Evolutionary conservation across 1,284 basidiomycete genomes (phyloP).

Genomic region (Rhizoctonia solani): DNA sequence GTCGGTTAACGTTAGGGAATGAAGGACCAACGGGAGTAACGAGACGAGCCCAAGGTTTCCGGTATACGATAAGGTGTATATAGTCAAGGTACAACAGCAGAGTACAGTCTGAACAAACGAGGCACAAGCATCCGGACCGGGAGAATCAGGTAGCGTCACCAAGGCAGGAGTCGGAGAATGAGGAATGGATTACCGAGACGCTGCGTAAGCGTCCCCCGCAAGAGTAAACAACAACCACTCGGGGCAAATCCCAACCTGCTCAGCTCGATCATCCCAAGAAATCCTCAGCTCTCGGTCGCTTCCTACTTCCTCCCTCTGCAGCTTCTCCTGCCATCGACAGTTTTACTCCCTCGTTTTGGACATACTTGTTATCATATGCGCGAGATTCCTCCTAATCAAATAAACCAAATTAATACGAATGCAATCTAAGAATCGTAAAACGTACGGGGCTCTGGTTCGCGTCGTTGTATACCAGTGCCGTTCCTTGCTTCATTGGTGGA

Average conservation of each 20-base stretch:
- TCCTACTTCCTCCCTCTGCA: conserved; percentile 28
- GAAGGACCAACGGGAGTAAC: no score
- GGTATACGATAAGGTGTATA: no score
- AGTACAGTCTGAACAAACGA: no score
- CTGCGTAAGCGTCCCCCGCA: no score
- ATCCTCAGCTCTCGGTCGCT: conserved; percentile 38
- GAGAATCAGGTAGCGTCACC: no score
- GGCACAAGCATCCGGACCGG: no score
- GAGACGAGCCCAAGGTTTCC: no score
- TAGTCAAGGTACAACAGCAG: no score
- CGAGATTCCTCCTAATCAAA: conserved; percentile 34
- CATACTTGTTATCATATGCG: conserved; percentile 33
- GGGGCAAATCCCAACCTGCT: not conserved
- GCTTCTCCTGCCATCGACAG: not conserved
- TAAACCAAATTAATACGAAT: not conserved
- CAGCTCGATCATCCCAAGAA: conserved; percentile 17
- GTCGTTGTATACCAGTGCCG: conserved; percentile 35
- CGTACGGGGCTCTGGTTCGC: conserved; percentile 35
- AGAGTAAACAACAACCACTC: no score
- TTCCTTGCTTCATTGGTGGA: conserved; percentile 36
- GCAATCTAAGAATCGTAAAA: not conserved
- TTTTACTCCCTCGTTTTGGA: not conserved
- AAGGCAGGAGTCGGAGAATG: no score
- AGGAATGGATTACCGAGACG: no score
- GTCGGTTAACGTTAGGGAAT: no score